A percentile compares a stretch with the other conserved stretches of the same genome.
phyloP scores from a whole-genome alignment of 2,329 filamentous ascomycete species.

The Verticillium nonalfalfae region DNA sequence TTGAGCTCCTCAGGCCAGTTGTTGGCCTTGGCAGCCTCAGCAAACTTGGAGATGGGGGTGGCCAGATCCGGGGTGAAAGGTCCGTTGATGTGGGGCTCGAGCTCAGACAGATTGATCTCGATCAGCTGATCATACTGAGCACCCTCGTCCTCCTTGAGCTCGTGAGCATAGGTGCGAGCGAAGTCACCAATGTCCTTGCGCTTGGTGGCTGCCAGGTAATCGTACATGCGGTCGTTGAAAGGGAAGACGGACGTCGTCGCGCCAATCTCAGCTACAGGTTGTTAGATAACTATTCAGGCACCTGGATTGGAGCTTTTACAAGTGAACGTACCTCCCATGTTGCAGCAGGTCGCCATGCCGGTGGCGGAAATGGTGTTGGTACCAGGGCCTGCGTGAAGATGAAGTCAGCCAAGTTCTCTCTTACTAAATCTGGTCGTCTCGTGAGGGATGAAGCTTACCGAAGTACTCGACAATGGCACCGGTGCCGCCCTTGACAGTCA shows the following conservation, averaged over 20 bases:
- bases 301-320: too few species aligned
- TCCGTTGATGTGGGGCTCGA: slow-evolving; percentile 98
- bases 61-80: slow-evolving; percentile 98
- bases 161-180: slow-evolving; percentile 73
- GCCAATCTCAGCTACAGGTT: slow-evolving; percentile 56
- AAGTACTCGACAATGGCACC: slow-evolving; percentile 81
- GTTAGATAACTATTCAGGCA: neutral
- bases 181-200: slow-evolving; percentile 87
- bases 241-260: slow-evolving; percentile 94
- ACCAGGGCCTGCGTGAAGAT: slow-evolving; percentile 44
- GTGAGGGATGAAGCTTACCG: slow-evolving; percentile 19
- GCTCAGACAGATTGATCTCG: slow-evolving; percentile 89
- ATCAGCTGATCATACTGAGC: slow-evolving; percentile 94
- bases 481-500: slow-evolving; percentile 97
- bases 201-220: slow-evolving; percentile 90
- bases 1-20: slow-evolving; percentile 95
- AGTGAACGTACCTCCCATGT: slow-evolving; percentile 46
- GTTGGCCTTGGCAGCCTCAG: slow-evolving; percentile 88
- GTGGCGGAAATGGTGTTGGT: slow-evolving; percentile 70
- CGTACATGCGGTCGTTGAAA: slow-evolving; percentile 97
- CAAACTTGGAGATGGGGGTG: slow-evolving; percentile 96
- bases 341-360: slow-evolving; percentile 78
- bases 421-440: slow-evolving; percentile 11
- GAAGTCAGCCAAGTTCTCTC: slow-evolving; percentile 20
- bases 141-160: slow-evolving; percentile 81